These are phyloP conservation scores for Salisapilia sapeloensis DNA, from an alignment of 352 stramenopile genomes.

Conservation along the genomic window DNA sequence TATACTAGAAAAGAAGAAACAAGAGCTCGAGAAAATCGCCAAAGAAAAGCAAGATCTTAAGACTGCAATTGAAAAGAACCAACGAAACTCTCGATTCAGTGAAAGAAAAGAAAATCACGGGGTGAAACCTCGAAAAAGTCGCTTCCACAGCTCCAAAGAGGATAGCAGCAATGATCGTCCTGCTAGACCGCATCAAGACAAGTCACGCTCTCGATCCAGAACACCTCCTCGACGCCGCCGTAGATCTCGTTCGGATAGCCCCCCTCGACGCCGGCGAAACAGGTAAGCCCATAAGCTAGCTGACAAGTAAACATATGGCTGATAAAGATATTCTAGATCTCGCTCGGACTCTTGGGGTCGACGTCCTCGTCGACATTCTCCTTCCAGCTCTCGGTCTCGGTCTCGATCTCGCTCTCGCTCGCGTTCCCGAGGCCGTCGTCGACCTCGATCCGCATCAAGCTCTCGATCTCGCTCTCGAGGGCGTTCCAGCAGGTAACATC, in stretches of 20 bases:
- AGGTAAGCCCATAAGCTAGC: too few relatives aligned
- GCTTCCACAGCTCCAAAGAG: not conserved
- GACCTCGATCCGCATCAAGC: conserved; percentile 8
- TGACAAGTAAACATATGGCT: too few relatives aligned
- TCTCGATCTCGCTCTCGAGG: conserved; percentile 3
- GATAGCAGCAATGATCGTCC: too few relatives aligned
- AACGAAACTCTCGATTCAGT: too few relatives aligned
- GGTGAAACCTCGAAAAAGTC: not conserved
- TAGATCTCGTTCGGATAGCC: not conserved
- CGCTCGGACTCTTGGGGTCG: not conserved
- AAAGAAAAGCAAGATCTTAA: conserved; percentile 29
- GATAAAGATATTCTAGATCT: too few relatives aligned
- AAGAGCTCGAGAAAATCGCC: conserved; percentile 54
- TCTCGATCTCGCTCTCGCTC: not conserved
- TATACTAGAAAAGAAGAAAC: conserved; percentile 85
- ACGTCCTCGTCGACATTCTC: not conserved
- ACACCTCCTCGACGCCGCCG: not conserved
- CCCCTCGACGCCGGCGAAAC: too few relatives aligned
- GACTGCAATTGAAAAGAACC: not conserved
- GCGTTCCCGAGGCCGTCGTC: not conserved
- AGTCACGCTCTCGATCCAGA: not conserved
- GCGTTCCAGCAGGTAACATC: too few relatives aligned
- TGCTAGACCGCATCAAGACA: not conserved
- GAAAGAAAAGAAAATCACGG: not conserved
- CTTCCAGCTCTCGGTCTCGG: conserved; percentile 6